Evolutionary conservation across 2,329 filamentous ascomycete genomes (phyloP), one percentile per base, ranked within the genome.

Genomic region (Pseudogymnoascus sp.): DNA sequence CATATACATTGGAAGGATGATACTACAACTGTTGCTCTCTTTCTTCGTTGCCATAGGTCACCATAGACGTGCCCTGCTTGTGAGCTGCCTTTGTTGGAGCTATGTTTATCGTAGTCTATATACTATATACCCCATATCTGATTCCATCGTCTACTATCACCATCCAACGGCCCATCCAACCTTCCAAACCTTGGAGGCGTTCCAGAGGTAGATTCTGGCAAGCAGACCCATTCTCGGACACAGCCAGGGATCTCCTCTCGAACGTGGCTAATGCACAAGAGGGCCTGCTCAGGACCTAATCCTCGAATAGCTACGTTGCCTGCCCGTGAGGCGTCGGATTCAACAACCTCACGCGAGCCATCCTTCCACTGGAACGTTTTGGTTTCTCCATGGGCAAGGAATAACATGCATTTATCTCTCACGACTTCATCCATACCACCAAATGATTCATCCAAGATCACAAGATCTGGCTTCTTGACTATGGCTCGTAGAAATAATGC

Each of bases 201-300:
- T 1, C 83, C 83, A 1, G 84, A 84, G 61, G 88, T 89, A 3
- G 88, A 81, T 74, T 93, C 89, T 1, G 93, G 92, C 31, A 97
- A 78, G 72, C 90, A 93, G 60, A 97, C 80, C 88, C 90, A 97
- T 72, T 96, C 86, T 55, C 91, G 79, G 23, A 97, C 83, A 67
- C 87, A 88, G 59, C 88, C 87, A 0, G 95, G 95, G 8, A 97
- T 89, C 75, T 99, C 95, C 69, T 96, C 92, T 65, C 87, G 87
- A 65, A 93, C 82, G 76, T 99, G 95, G 65, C 91, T 95, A 64
- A 97, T 93, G 66, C 93, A 91, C n/a, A 97, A 83, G 61, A 99
- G 77, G 0, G 92, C 92, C 75, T 97, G 93, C 21, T 84, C 75
- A 0, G 85, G 78, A 1, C 81, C 80, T 62, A 97, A 75, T 0